Evolutionary conservation across 2,329 filamentous ascomycete genomes (phyloP).

Genomic region (Lachnellula arida): DNA sequence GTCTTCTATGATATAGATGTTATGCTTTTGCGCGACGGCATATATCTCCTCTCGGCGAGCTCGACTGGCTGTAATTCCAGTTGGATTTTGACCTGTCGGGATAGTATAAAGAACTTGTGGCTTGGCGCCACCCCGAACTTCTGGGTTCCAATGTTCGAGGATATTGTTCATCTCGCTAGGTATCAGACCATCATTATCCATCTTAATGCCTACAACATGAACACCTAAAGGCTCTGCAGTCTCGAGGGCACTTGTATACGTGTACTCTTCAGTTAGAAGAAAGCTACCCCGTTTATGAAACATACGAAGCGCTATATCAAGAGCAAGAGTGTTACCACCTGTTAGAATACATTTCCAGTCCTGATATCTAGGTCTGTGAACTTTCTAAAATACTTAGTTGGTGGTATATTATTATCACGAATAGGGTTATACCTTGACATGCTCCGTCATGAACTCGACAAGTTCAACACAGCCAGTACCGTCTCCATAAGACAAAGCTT

Average conservation of each 20-base stretch:
- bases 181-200: constrained; percentile 60
- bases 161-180: constrained; percentile 55
- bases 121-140: constrained; percentile 50
- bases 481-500: neutral
- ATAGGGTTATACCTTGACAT: neutral
- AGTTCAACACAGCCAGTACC: neutral
- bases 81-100: constrained; percentile 67
- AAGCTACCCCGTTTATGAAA: constrained; percentile 32
- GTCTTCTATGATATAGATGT: constrained; percentile 64
- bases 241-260: constrained; percentile 65
- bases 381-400: neutral
- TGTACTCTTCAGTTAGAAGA: constrained; percentile 81
- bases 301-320: neutral
- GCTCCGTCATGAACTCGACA: neutral
- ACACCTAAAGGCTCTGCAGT: constrained; percentile 57
- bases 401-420: neutral
- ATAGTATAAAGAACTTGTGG: constrained; percentile 64
- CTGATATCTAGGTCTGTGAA: neutral
- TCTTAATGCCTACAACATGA: constrained; percentile 50
- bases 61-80: constrained; percentile 57
- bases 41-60: constrained; percentile 57
- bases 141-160: constrained; percentile 57
- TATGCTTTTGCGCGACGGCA: constrained; percentile 60
- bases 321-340: neutral
- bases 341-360: neutral